Base-by-base conservation (phyloP, 805 yeast genomes). In the Teunomyces gatunensis region DNA sequence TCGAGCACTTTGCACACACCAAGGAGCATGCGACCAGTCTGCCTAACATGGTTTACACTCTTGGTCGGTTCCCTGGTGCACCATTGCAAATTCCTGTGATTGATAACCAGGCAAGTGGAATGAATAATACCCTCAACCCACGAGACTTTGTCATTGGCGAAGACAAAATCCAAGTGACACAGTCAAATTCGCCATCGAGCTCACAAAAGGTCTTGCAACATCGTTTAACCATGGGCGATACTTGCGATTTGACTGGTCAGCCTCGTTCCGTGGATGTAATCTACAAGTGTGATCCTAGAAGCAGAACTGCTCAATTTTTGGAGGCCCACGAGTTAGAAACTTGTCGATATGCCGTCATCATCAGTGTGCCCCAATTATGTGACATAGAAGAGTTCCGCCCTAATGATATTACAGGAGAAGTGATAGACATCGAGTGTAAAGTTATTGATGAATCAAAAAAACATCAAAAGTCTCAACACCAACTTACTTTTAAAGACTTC, bases 211-310 rank as follows among this genome's bases (percentile, higher is more conserved):
- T 61, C 50, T 51, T 74, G 52, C 53, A 70, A 59, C 83, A 60
- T 65, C 65, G 49, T 47, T 66, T 61, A 6, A 45, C 48, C 10
- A 58, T 60, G 48, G 94, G 92, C 6, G 76, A 77, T 17, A 45
- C 67, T 3, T 86, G 94, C 63, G 87, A 82, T 54, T 59, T 81
- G 40, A 83, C 87, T 0, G 72, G 72, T 2, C 59, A 65, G 23
- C 78, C 78, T 2, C 72, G 92, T 45, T 58, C 69, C 3, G 68
- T 79, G 3, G 86, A 83, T 47, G 65, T 86, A 4, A 75, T 75
- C 43, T 84, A 79, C 58, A 68, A 71, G 30, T 86, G 92, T 61
- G 78, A 77, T 48, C 72, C 73, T 3, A 45, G 40, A 23, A 48
- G 40, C 10, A 30, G 27, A n/a, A 11, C 3, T 5, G 47, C 61